phyloP scores from a whole-genome alignment of 257 asterid species.

The Penstemon eatonii region DNA sequence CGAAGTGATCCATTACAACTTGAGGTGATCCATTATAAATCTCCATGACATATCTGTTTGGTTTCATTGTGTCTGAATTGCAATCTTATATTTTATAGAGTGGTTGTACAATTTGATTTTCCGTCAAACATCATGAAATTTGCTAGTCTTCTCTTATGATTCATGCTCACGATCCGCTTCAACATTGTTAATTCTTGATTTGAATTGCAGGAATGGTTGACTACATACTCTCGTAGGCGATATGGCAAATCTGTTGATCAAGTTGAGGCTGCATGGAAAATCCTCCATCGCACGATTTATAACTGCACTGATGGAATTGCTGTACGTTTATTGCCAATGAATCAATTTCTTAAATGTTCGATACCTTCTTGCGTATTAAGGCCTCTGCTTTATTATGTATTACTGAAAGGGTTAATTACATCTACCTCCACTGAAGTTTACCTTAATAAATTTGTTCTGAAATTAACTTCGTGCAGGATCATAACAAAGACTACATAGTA shows the following conservation, averaged over 20 bases:
- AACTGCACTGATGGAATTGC: constrained; percentile 96
- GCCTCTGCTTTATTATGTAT: not conserved
- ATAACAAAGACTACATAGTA: constrained; percentile 84
- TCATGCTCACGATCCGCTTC: constrained; percentile 4
- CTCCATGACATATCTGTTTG: constrained; percentile 10
- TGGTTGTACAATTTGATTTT: not conserved
- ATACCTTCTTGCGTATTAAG: no score
- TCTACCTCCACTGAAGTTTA: not conserved
- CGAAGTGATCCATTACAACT: constrained; percentile 54
- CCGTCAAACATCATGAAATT: not conserved
- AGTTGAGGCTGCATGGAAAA: constrained; percentile 83
- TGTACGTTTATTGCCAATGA: constrained; percentile 45
- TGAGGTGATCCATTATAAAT: constrained; percentile 50
- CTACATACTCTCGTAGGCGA: constrained; percentile 72
- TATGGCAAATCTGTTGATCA: constrained; percentile 71
- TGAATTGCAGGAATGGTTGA: constrained; percentile 79
- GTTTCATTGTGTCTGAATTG: constrained; percentile 3
- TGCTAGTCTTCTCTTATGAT: not conserved
- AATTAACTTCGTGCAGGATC: constrained; percentile 58
- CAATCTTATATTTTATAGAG: not conserved
- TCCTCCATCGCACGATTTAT: constrained; percentile 77
- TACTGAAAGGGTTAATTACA: not conserved
- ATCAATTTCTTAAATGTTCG: constrained; percentile 1
- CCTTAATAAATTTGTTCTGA: not conserved
- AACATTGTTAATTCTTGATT: constrained; percentile 20